Conservation (phyloP, 2,329 filamentous ascomycete genomes). For the Cryphonectria parasitica region DNA sequence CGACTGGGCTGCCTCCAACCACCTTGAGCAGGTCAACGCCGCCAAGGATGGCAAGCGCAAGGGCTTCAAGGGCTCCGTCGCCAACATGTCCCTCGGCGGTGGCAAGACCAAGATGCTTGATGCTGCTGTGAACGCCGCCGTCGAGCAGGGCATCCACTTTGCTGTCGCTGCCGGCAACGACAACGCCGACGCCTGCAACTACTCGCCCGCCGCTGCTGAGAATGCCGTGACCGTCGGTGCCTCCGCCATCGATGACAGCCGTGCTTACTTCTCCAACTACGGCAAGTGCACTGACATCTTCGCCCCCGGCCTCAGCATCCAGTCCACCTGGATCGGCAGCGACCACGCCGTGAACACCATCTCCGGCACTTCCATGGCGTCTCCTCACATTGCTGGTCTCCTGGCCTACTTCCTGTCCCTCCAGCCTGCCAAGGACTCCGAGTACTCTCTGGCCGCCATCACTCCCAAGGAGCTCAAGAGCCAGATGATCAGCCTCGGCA, state of each 20-base stretch:
- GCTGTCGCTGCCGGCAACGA: slow-evolving; percentile 98
- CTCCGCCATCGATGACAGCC: slow-evolving; percentile 89
- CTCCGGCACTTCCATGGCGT: slow-evolving; percentile 99
- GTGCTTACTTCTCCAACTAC: slow-evolving; percentile 99
- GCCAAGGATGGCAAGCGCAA: slow-evolving; percentile 89
- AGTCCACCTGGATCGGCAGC: slow-evolving; percentile 98
- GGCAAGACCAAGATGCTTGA: slow-evolving; percentile 95
- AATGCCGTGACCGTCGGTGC: slow-evolving; percentile 96
- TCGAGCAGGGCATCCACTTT: slow-evolving; percentile 91
- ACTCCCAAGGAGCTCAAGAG: slow-evolving; percentile 94
- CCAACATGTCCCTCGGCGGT: slow-evolving; percentile 99
- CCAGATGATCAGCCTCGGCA: slow-evolving; percentile 82
- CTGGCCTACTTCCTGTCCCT: slow-evolving; percentile 98
- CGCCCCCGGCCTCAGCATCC: slow-evolving; percentile 93
- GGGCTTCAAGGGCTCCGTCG: slow-evolving; percentile 98
- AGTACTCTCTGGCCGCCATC: slow-evolving; percentile 86
- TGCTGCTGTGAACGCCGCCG: slow-evolving; percentile 89
- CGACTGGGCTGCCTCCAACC: slow-evolving; percentile 85
- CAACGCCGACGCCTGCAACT: slow-evolving; percentile 98
- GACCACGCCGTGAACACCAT: slow-evolving; percentile 98
- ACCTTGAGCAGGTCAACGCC: slow-evolving; percentile 73
- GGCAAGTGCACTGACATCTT: slow-evolving; percentile 99
- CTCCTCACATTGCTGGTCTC: slow-evolving; percentile 93
- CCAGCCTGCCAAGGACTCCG: slow-evolving; percentile 86
- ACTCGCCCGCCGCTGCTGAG: slow-evolving; percentile 90